Evolutionary conservation across 2,329 filamentous ascomycete genomes (phyloP), one percentile per base, ranked within the genome.

Genomic region (Verticillium zaregamsianum): DNA sequence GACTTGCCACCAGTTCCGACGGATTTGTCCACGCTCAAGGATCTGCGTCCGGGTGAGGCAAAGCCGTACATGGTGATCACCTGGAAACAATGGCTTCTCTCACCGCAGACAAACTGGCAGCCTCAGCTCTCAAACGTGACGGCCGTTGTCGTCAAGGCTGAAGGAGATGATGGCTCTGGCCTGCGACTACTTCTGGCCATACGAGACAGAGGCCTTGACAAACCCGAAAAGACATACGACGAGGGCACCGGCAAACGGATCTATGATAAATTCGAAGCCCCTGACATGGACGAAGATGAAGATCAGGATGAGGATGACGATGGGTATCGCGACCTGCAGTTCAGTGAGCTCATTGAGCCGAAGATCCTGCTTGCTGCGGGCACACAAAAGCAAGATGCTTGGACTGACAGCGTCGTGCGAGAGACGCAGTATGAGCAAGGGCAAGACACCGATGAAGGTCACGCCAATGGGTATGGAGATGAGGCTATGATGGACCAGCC

Each of bases 261-360:
- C 11, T 96, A 94, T 68, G 87, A 84, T 64, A 90, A 88, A 62
- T 95, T 96, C 66, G 92, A 96, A 68, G 87, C 87, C 67, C 89
- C 89, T 0, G 84, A 85, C 12, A 77, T 85, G 8, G 82, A 87
- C 7, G 85, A 86, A 12, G 86, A 87, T 0, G 83, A 84, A 1
- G 80, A 80, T 0, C 80, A 80, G 2, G 78, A 80, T 39, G 82
- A 85, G 14, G 84, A 84, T 0, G 83, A 89, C 61, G 82, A 88
- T 63, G 90, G 90, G 1, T 78, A 83, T 57, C 82, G 87, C n/a
- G 80, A 80, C 7, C 62, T 93, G 33, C 68, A 73, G 0, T 89
- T 90, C 74, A 71, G 72, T 2, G 87, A 91, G 25, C 79, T 95
- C 70, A 82, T 86, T 40, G 88, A 92, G 45, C 84, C 89, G 1